Conservation (phyloP, 2,329 filamentous ascomycete genomes). For the Fulvia fulva region DNA sequence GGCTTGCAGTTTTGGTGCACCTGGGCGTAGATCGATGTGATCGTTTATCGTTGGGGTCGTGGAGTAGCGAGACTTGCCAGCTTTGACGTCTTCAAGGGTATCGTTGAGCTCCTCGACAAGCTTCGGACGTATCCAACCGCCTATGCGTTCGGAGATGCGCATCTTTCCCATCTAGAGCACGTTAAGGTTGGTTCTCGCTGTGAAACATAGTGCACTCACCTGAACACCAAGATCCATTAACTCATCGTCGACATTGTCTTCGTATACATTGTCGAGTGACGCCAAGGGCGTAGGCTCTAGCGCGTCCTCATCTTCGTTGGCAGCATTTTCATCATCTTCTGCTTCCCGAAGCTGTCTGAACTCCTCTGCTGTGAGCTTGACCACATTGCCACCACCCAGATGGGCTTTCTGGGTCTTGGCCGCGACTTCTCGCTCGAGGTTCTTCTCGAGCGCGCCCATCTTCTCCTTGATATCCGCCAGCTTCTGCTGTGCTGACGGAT, state of each 20-base stretch:
- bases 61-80: conserved; percentile 24
- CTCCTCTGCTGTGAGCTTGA: conserved; percentile 12
- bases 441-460: conserved; percentile 66
- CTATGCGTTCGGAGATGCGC: conserved; percentile 69
- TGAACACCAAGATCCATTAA: conserved; percentile 68
- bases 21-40: conserved; percentile 19
- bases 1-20: conserved; percentile 22
- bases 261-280: conserved; percentile 64
- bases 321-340: conserved; percentile 52
- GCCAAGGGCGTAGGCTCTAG: conserved; percentile 62
- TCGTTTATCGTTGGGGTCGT: conserved; percentile 13
- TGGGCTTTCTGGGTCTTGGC: conserved; percentile 34
- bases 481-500: conserved; percentile 64
- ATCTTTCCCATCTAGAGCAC: conserved; percentile 68
- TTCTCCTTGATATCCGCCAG: conserved; percentile 76
- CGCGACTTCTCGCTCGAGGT: conserved; percentile 65
- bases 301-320: conserved; percentile 52
- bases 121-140: conserved; percentile 66
- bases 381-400: conserved; percentile 24
- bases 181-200: conserved; percentile 51
- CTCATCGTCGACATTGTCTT: conserved; percentile 62
- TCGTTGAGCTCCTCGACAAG: conserved; percentile 62
- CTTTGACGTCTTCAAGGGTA: conserved; percentile 30
- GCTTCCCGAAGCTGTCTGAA: conserved; percentile 48
- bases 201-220: background rate